phyloP scores from a whole-genome alignment of 306 rosid species.

The Lathyrus tuberosus region DNA sequence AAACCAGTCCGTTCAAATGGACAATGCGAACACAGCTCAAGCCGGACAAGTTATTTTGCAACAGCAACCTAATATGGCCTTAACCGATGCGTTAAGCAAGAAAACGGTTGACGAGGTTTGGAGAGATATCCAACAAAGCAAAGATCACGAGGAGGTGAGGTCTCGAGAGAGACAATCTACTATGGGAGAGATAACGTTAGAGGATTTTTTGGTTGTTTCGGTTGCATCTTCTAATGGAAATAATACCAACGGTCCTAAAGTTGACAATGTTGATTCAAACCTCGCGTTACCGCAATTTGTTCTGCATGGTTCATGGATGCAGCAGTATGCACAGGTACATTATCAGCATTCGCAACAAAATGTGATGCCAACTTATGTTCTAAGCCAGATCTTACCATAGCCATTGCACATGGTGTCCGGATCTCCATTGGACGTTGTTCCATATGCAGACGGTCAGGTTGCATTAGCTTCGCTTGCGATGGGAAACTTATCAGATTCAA shows the following conservation, averaged over 20 bases:
- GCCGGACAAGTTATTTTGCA: constrained; percentile 57
- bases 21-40: constrained; percentile 51
- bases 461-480: constrained; percentile 65
- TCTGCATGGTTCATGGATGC: constrained; percentile 77
- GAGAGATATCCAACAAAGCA: constrained; percentile 85
- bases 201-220: constrained; percentile 89
- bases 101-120: constrained; percentile 98
- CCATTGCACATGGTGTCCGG: constrained; percentile 64
- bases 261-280: constrained; percentile 49
- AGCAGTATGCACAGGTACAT: constrained; percentile 69
- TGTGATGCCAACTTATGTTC: constrained; percentile 74
- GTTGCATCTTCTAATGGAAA: constrained; percentile 55
- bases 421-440: constrained; percentile 62
- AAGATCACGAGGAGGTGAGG: constrained; percentile 54
- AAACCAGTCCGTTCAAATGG: constrained; percentile 58
- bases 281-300: constrained; percentile 56
- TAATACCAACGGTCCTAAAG: constrained; percentile 38
- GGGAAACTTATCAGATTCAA: constrained; percentile 70
- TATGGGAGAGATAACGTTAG: constrained; percentile 95
- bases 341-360: constrained; percentile 74
- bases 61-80: constrained; percentile 72
- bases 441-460: constrained; percentile 65
- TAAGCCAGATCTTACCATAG: constrained; percentile 59
- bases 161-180: constrained; percentile 70
- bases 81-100: constrained; percentile 71